These are phyloP conservation scores for Zygosaccharomyces sapae DNA, from an alignment of 1,139 yeast genomes.

Conservation along the genomic window DNA sequence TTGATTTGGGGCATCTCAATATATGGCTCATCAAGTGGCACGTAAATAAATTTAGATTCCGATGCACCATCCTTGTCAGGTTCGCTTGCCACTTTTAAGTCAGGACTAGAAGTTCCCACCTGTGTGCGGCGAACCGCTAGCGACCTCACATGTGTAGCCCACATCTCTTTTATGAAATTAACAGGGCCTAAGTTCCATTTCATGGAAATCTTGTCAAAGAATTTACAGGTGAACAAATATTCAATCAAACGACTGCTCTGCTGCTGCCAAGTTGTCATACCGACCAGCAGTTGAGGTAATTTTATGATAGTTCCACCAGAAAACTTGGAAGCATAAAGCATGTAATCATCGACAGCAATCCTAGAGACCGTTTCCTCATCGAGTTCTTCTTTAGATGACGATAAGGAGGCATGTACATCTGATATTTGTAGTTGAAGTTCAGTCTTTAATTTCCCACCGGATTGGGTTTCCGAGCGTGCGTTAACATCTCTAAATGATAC, in stretches of 20 bases:
- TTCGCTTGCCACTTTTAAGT: constrained; percentile 32
- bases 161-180: constrained; percentile 89
- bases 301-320: constrained; percentile 76
- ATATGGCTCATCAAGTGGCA: constrained; percentile 67
- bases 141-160: constrained; percentile 67
- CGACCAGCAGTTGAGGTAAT: constrained; percentile 69
- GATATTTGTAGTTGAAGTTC: constrained; percentile 48
- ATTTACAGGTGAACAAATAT: constrained; percentile 62
- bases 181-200: constrained; percentile 92
- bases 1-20: constrained; percentile 86
- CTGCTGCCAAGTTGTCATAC: constrained; percentile 72
- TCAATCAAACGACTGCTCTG: constrained; percentile 50
- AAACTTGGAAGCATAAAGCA: constrained; percentile 53
- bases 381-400: constrained; percentile 46
- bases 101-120: constrained; percentile 27
- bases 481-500: constrained; percentile 55
- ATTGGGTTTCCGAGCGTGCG: constrained; percentile 56
- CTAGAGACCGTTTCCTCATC: constrained; percentile 46
- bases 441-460: constrained; percentile 45
- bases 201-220: constrained; percentile 86
- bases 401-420: constrained; percentile 61
- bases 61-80: constrained; percentile 62
- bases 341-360: constrained; percentile 53
- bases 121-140: constrained; percentile 47
- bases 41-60: constrained; percentile 55